Evolutionary conservation across 768 basidiomycete genomes (phyloP).

Genomic region (Podaxis sp.): DNA sequence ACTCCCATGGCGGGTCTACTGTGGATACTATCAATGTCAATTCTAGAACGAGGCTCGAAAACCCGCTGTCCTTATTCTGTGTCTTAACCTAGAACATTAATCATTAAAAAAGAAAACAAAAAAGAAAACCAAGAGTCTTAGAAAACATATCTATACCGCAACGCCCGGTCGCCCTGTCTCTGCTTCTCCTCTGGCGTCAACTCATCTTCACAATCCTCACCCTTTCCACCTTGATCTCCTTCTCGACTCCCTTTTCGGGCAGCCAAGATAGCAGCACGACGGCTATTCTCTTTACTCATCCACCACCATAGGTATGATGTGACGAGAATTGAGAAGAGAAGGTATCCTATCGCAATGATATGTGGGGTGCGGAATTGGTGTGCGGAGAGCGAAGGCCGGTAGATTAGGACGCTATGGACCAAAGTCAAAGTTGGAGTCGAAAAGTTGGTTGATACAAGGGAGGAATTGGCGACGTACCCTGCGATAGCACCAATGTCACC

Average conservation of each 20-base stretch:
- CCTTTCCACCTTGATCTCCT: neutral
- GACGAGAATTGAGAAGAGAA: constrained; percentile 46
- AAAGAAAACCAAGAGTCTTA: constrained; percentile 18
- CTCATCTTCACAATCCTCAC: neutral
- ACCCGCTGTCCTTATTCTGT: neutral
- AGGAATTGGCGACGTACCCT: constrained; percentile 29
- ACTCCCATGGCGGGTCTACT: constrained; percentile 70
- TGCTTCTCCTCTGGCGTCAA: constrained; percentile 27
- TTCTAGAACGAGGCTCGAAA: constrained; percentile 28
- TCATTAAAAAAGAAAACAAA: neutral
- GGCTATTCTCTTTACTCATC: constrained; percentile 52
- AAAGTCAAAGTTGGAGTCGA: neutral
- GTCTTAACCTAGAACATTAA: neutral
- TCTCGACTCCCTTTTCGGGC: constrained; percentile 22
- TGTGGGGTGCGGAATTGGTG: constrained; percentile 56
- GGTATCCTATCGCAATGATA: constrained; percentile 59
- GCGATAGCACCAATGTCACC: constrained; percentile 61
- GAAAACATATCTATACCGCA: constrained; percentile 40
- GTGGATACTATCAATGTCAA: constrained; percentile 38
- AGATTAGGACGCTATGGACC: constrained; percentile 46
- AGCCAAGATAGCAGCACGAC: constrained; percentile 33
- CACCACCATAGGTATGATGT: constrained; percentile 43
- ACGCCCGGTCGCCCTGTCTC: constrained; percentile 38
- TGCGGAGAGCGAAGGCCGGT: constrained; percentile 46
- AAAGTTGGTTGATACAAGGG: neutral